Evolutionary conservation across 2,329 filamentous ascomycete species (phyloP).

Genomic region (Epichloe scottii): DNA sequence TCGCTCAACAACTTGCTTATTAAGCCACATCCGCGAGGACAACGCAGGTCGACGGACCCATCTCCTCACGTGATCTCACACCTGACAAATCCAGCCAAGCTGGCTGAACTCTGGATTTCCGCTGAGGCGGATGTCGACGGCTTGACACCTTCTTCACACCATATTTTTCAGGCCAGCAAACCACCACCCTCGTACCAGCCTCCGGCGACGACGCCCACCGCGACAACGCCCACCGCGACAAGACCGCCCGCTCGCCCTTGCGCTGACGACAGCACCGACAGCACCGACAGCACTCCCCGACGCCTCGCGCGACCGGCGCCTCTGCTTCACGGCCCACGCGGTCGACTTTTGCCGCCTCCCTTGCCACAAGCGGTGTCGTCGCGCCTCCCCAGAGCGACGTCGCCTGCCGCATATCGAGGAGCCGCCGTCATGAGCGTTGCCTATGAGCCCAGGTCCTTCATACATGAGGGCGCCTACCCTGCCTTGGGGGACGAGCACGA

Average conservation of each 20-base stretch:
- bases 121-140: slow-evolving; percentile 5
- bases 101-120: slow-evolving; percentile 7
- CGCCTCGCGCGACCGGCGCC: slow-evolving; percentile 7
- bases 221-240: background rate
- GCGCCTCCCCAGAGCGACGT: slow-evolving; percentile 5
- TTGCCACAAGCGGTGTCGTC: slow-evolving; percentile 5
- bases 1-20: background rate
- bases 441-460: slow-evolving; percentile 36
- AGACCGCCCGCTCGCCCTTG: background rate
- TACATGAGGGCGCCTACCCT: slow-evolving; percentile 35
- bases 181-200: slow-evolving; percentile 5
- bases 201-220: slow-evolving; percentile 1
- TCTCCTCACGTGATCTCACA: background rate
- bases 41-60: background rate
- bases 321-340: background rate
- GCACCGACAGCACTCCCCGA: background rate
- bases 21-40: background rate
- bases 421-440: slow-evolving; percentile 35
- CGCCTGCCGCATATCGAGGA: slow-evolving; percentile 10
- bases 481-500: slow-evolving; percentile 33
- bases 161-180: slow-evolving; percentile 16
- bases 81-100: background rate
- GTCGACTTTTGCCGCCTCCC: slow-evolving; percentile 6
- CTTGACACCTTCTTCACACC: slow-evolving; percentile 14
- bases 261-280: background rate